Conservation (phyloP, 1,284 basidiomycete genomes). For the Serendipita sp. region DNA sequence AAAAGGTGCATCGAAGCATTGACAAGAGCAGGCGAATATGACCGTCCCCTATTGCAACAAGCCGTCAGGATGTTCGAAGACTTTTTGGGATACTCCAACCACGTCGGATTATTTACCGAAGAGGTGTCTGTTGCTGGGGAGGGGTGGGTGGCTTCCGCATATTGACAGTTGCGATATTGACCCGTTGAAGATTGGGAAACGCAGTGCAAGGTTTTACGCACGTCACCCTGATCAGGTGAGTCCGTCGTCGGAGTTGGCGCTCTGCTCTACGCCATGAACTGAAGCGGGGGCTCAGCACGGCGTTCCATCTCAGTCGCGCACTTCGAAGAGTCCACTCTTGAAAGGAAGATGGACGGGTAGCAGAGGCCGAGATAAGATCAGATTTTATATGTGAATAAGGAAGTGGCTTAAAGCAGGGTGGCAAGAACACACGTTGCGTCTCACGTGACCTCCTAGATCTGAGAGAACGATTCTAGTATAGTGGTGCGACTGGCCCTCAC, state of each 20-base stretch:
- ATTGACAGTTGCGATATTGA: background rate
- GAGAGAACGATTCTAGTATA: too few relatives aligned
- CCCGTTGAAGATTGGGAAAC: conserved; percentile 46
- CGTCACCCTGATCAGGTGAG: conserved; percentile 20
- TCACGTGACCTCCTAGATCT: background rate
- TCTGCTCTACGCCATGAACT: background rate
- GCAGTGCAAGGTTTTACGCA: conserved; percentile 80
- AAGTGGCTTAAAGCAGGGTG: background rate
- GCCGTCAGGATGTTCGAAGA: conserved; percentile 78
- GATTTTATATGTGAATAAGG: background rate
- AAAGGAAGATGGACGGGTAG: background rate
- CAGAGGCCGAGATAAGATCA: background rate
- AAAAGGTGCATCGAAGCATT: conserved; percentile 74
- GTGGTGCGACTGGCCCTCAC: too few relatives aligned
- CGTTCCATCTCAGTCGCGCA: conserved; percentile 5
- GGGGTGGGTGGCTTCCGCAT: conserved; percentile 30
- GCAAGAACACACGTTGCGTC: background rate
- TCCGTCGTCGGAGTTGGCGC: background rate
- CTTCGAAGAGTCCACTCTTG: background rate
- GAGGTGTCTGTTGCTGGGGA: conserved; percentile 70
- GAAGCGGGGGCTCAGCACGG: background rate
- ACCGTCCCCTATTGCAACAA: conserved; percentile 47
- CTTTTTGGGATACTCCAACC: conserved; percentile 69
- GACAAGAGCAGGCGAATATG: conserved; percentile 68
- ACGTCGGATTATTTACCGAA: conserved; percentile 75